Evolutionary conservation across 352 stramenopile genomes (phyloP), one percentile per base, ranked within the genome.

Genomic region (Peronospora destructor): DNA sequence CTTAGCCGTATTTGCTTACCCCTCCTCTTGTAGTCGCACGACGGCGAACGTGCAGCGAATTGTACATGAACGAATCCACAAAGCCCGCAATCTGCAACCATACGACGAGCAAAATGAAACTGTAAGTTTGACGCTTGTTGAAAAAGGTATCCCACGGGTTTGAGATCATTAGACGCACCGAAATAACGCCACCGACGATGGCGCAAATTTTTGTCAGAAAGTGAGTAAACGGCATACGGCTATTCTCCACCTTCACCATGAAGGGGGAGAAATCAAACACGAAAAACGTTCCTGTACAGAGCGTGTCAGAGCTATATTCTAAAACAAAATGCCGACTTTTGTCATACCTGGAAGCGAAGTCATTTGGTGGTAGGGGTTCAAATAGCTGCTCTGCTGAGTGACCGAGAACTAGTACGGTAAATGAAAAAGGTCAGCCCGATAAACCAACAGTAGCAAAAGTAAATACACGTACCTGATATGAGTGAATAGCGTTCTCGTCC

Each of bases 51-150:
- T 88, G 54, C 29, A 88, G 71, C 54, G 76, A 88, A 56, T 88
- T 85, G 67, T 91, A 89, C 70, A 86, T 85, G 66, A 92, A 86
- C 38, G 81, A 87, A 45, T 92, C 81, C 36, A 92, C 71, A 48
- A 92, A 92, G 29, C 81, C 76, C n/a, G 81, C 81, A 49, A 92
- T 92, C 81, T 92, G 39, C 21, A 49, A 7, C 23, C 29, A 43
- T 12, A 30, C 37, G 11, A 16, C 19, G 11, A 43, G 11, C 8
- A 43, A 21, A n/a, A 32, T 16, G 12, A 10, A 37, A 26, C 3
- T 37, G 30, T 42, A 6, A 58, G 30, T 14, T 6, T 17, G 6
- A 25, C n/a, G 13, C n/a, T 11, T 11, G 4, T 41, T 49, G n/a
- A 11, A n/a, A 48, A 19, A 6, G 2, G 6, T 29, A 17, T 3